phyloP scores from a whole-genome alignment of 495 filamentous ascomycete species.

The Physcia stellaris region DNA sequence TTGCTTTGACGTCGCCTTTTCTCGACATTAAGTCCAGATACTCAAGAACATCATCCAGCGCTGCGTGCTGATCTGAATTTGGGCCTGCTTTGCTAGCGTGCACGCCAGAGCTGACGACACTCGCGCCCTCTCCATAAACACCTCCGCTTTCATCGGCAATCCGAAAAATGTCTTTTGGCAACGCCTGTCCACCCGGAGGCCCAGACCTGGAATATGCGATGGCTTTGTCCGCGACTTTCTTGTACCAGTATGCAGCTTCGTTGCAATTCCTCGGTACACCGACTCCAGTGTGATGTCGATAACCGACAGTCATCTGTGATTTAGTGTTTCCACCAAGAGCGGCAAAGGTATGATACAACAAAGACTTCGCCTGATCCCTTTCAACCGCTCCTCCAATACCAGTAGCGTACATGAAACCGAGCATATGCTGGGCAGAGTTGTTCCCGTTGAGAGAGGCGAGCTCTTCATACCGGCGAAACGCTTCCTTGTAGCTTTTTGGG shows the following conservation, averaged over 20 bases:
- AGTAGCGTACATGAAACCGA: conserved; percentile 93
- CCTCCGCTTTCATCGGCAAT: conserved; percentile 83
- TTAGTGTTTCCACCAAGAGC: conserved; percentile 70
- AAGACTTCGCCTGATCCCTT: conserved; percentile 79
- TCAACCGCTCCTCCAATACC: conserved; percentile 74
- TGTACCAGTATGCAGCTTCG: conserved; percentile 74
- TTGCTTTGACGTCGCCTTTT: conserved; percentile 86
- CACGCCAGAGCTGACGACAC: conserved; percentile 77
- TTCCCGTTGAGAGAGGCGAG: conserved; percentile 73
- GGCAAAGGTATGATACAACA: conserved; percentile 90
- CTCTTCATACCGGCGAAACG: conserved; percentile 69
- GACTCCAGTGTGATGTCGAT: conserved; percentile 75
- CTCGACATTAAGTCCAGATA: conserved; percentile 88
- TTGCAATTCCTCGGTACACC: conserved; percentile 78
- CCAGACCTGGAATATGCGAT: conserved; percentile 74
- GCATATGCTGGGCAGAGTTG: conserved; percentile 82
- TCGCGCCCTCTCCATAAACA: conserved; percentile 90
- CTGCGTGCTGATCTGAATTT: conserved; percentile 61
- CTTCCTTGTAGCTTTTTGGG: conserved; percentile 67
- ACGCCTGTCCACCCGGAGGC: conserved; percentile 74
- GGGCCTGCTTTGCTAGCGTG: conserved; percentile 59
- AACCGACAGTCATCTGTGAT: conserved; percentile 89
- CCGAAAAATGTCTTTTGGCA: conserved; percentile 56
- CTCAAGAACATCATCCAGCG: conserved; percentile 86
- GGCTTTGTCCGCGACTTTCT: conserved; percentile 85